Evolutionary conservation across 2,329 filamentous ascomycete species (phyloP), one percentile per base, ranked within the genome.

Genomic region (Verticillium nonalfalfae): DNA sequence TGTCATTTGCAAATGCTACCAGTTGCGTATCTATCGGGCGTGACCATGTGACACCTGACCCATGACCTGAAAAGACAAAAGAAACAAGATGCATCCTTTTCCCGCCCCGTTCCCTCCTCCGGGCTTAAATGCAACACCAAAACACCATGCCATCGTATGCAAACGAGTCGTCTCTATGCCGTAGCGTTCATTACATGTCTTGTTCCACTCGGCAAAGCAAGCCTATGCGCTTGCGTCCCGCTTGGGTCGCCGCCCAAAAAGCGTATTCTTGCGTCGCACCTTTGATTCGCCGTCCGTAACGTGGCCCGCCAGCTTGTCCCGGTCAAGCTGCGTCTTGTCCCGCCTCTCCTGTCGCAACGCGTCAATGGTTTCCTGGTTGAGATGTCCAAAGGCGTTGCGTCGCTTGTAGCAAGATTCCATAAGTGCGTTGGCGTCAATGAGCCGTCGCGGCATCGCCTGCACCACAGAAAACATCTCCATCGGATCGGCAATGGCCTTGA

Each of bases 401-500:
- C 91, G 86, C 66, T 88, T 87, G 72, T 95, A 93, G 66, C 90
- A 96, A 9, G 90, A 84, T 66, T 96, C 92, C 78, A 97, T 85
- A 14, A 98, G 78, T 2, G 79, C 78, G 68, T 96, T 97, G 60
- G 90, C 89, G 73, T 98, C 92, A 21, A 97, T 75, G 69, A 97
- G 83, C 60, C 84, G 85, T 59, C 94, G 84, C 0, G 94, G 94
- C 35, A 96, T 86, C 1, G 88, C 88, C 77, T 98, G 94, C 34
- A 98, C 93, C 3, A 96, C 88, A 71, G 96, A 92, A 74, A 97
- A 97, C 69, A 97, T 92, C 77, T 98, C 94, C 88, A 96, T 96
- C 1, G 93, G 91, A 70, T 97, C 93, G 15, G 81, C 83, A 11
- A 96, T 88, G 9, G 85, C 85, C 68, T 88, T 86, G 69, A 98